These are phyloP conservation scores for Aplosporella prunicola DNA, from an alignment of 2,329 filamentous ascomycete species.

Conservation along the genomic window DNA sequence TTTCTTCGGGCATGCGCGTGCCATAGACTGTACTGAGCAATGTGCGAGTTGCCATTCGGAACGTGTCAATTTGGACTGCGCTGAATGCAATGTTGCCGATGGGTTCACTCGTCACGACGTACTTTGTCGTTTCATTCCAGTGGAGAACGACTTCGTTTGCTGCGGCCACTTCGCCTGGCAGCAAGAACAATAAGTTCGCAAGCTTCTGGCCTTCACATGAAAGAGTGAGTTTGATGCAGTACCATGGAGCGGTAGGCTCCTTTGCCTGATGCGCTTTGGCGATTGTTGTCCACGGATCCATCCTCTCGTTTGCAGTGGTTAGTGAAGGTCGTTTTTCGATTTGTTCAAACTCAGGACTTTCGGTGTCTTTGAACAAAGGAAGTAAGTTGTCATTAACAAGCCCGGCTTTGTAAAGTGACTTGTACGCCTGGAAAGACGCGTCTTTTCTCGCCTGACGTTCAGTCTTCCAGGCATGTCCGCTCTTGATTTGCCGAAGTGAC, in stretches of 20 bases:
- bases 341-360: background rate
- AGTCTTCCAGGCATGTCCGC: constrained; percentile 53
- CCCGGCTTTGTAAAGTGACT: constrained; percentile 56
- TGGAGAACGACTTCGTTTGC: constrained; percentile 18
- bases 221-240: background rate
- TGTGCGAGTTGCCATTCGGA: constrained; percentile 20
- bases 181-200: constrained; percentile 18
- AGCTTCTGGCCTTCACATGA: constrained; percentile 10
- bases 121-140: constrained; percentile 23
- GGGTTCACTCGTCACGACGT: constrained; percentile 15
- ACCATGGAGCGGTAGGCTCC: background rate
- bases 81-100: constrained; percentile 12
- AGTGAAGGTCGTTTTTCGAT: constrained; percentile 20
- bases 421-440: constrained; percentile 73
- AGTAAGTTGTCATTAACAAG: constrained; percentile 71
- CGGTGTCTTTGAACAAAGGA: constrained; percentile 34
- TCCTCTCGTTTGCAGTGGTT: constrained; percentile 16
- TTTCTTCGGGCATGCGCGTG: constrained; percentile 16
- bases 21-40: constrained; percentile 19
- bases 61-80: constrained; percentile 14
- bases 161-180: constrained; percentile 16
- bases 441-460: constrained; percentile 69
- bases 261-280: background rate
- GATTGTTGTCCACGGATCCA: constrained; percentile 22
- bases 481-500: constrained; percentile 45